These are phyloP conservation scores for Flaveria trinervia DNA, from an alignment of 129 eudicot genomes.

Conservation along the genomic window DNA sequence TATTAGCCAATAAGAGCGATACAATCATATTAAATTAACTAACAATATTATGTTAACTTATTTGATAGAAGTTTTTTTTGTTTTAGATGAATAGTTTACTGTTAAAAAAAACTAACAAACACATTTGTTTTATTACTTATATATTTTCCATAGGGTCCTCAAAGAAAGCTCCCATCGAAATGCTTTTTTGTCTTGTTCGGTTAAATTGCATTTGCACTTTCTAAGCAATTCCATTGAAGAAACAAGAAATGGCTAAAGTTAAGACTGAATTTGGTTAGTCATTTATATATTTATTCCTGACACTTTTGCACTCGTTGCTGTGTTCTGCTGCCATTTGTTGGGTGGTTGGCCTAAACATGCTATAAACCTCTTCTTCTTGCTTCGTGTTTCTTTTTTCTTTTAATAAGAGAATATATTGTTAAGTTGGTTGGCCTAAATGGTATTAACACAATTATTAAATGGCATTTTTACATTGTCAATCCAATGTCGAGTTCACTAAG, in stretches of 20 bases:
- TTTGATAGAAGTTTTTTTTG: no score
- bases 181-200: constrained; percentile 29
- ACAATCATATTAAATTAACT: no score
- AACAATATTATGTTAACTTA: no score
- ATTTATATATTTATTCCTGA: constrained; percentile 26
- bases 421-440: constrained; percentile 35
- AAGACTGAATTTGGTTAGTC: constrained; percentile 29
- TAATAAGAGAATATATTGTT: constrained; percentile 13
- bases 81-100: no score
- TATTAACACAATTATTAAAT: constrained; percentile 8
- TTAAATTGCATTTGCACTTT: constrained; percentile 36
- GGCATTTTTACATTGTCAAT: background rate
- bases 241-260: constrained; percentile 29
- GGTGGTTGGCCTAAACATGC: constrained; percentile 50
- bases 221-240: constrained; percentile 32
- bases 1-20: no score
- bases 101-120: no score
- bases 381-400: background rate
- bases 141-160: background rate
- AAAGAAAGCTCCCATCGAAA: constrained; percentile 12
- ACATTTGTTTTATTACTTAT: background rate
- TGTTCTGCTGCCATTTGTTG: constrained; percentile 42
- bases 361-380: constrained; percentile 25
- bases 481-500: background rate
- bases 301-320: constrained; percentile 26